These are phyloP conservation scores for Cercospora sesami DNA, from an alignment of 2,329 filamentous ascomycete species.

Conservation along the genomic window DNA sequence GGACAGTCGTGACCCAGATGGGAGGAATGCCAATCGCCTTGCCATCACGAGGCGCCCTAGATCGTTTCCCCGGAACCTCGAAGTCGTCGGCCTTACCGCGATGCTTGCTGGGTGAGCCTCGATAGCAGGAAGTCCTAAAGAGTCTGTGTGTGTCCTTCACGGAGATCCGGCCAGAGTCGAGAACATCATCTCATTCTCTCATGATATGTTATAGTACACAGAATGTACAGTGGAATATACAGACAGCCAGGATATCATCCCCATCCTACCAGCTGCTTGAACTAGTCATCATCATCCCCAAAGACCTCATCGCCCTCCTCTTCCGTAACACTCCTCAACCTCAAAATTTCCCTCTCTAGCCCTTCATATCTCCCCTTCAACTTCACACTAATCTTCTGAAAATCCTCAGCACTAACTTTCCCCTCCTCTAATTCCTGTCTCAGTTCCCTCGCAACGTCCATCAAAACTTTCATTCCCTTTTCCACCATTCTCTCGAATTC, in stretches of 20 bases:
- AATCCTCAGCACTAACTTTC: slow-evolving; percentile 23
- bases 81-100: neutral
- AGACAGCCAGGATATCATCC: neutral
- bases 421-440: slow-evolving; percentile 21
- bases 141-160: neutral
- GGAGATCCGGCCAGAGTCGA: neutral
- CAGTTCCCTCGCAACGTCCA: slow-evolving; percentile 28
- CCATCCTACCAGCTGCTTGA: neutral
- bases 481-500: slow-evolving; percentile 35
- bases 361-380: slow-evolving; percentile 26
- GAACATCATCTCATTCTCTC: neutral
- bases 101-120: neutral
- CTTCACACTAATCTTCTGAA: slow-evolving; percentile 20
- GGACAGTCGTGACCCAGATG: neutral
- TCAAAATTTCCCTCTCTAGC: slow-evolving; percentile 29
- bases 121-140: neutral
- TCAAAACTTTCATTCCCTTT: slow-evolving; percentile 28
- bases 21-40: neutral
- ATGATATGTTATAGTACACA: neutral
- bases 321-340: slow-evolving; percentile 31
- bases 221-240: neutral
- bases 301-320: slow-evolving; percentile 26
- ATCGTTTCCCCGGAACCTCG: neutral
- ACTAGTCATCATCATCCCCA: slow-evolving; percentile 16
- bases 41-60: too few relatives aligned